Conservation (phyloP, 805 yeast species). For the Starmerella davenportii region DNA sequence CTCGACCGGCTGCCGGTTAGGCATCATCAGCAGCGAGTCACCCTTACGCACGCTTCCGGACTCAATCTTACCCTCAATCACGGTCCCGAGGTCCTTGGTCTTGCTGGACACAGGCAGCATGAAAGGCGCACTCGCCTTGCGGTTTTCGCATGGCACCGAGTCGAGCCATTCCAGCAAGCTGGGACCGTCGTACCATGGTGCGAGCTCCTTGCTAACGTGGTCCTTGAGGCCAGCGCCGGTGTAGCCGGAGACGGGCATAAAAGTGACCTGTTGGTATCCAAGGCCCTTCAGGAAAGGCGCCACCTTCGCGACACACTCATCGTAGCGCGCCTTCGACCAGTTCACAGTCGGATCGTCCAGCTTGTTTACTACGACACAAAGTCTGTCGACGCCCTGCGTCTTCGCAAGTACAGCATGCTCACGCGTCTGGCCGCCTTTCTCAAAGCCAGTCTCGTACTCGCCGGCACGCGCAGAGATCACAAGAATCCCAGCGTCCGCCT, state of each 20-base stretch:
- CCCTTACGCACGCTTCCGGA: conserved; percentile 83
- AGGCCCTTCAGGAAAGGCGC: conserved; percentile 53
- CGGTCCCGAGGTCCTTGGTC: conserved; percentile 92
- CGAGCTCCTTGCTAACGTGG: conserved; percentile 45
- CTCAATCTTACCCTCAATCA: conserved; percentile 96
- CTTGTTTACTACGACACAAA: conserved; percentile 87
- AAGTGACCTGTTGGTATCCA: conserved; percentile 78
- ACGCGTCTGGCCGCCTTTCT: conserved; percentile 97
- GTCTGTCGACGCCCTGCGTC: conserved; percentile 92
- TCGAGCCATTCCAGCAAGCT: conserved; percentile 81
- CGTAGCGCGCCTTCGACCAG: conserved; percentile 93
- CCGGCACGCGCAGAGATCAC: conserved; percentile 98
- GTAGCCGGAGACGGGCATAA: conserved; percentile 96
- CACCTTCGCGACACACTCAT: conserved; percentile 80
- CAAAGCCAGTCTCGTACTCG: conserved; percentile 98
- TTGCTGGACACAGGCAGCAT: conserved; percentile 92
- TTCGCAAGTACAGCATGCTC: conserved; percentile 95
- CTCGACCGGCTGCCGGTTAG: conserved; percentile 69
- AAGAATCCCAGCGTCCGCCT: conserved; percentile 94
- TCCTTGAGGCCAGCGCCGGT: conserved; percentile 95
- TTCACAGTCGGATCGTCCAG: conserved; percentile 96
- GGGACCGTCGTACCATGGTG: conserved; percentile 94
- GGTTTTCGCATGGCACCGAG: conserved; percentile 56
- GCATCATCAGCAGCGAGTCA: conserved; percentile 67
- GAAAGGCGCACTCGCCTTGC: conserved; percentile 86